Evolutionary conservation across 108 stramenopile species (phyloP).

Genomic region (Conticribra guillardii): DNA sequence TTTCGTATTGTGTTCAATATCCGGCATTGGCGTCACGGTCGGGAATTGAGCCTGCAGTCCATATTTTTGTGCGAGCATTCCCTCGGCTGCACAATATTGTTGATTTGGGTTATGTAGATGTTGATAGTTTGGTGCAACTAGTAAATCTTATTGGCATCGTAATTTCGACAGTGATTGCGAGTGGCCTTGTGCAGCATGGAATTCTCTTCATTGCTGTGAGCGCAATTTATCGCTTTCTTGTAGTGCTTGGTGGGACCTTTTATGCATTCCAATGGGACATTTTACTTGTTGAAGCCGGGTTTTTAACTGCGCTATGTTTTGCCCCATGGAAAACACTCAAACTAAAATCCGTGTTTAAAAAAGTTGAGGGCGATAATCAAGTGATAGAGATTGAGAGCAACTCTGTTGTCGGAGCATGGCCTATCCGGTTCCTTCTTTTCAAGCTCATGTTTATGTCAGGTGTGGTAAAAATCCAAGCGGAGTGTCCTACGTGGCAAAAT

Average conservation of each 20-base stretch:
- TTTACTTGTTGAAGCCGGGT: slow-evolving; percentile 67
- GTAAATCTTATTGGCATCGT: slow-evolving; percentile 42
- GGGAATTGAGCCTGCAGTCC: slow-evolving; percentile 50
- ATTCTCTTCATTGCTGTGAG: slow-evolving; percentile 32
- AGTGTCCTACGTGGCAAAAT: slow-evolving; percentile 74
- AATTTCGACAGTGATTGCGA: slow-evolving; percentile 30
- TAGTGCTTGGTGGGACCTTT: slow-evolving; percentile 49
- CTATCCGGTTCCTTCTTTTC: slow-evolving; percentile 60
- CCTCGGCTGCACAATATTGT: slow-evolving; percentile 17
- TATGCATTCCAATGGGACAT: slow-evolving; percentile 88
- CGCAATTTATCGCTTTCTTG: slow-evolving; percentile 43
- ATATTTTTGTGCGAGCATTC: slow-evolving; percentile 15
- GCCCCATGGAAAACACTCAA: slow-evolving; percentile 45
- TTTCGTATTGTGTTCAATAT: slow-evolving; percentile 59
- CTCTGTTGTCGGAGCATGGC: slow-evolving; percentile 38
- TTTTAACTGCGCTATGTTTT: slow-evolving; percentile 49
- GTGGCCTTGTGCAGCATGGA: slow-evolving; percentile 48
- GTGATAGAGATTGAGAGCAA: neutral
- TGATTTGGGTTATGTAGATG: slow-evolving; percentile 28
- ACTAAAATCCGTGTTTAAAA: neutral
- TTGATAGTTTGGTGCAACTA: slow-evolving; percentile 48
- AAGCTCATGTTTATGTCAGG: slow-evolving; percentile 84
- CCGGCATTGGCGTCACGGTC: slow-evolving; percentile 52
- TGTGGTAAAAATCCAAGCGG: slow-evolving; percentile 72
- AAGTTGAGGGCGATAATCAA: neutral